phyloP scores from a whole-genome alignment of 2,329 filamentous ascomycete genomes.

The Ophiocordyceps sinensis region DNA sequence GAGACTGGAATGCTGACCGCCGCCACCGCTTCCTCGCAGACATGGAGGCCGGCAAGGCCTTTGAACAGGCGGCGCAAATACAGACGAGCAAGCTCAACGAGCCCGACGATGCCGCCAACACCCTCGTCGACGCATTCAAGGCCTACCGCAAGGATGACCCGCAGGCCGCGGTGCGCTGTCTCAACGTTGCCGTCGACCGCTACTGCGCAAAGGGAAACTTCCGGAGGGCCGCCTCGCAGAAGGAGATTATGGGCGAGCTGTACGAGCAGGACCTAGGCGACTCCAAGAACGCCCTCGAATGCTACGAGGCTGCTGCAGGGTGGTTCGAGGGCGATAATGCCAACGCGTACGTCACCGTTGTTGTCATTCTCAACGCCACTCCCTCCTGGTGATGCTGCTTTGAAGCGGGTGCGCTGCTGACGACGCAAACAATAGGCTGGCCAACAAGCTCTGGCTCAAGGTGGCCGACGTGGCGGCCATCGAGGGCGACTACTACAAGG shows the following conservation, averaged over 20 bases:
- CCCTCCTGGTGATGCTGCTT: background rate
- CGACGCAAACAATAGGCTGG: constrained; percentile 38
- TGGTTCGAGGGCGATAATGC: constrained; percentile 88
- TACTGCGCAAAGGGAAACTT: constrained; percentile 88
- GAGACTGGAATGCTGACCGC: background rate
- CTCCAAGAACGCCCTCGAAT: constrained; percentile 61
- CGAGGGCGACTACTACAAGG: constrained; percentile 70
- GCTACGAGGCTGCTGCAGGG: constrained; percentile 71
- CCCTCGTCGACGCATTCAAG: constrained; percentile 83
- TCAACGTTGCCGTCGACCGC: constrained; percentile 67
- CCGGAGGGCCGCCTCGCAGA: constrained; percentile 75
- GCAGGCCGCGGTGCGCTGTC: constrained; percentile 65
- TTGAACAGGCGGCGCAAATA: constrained; percentile 73
- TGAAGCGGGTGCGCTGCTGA: background rate
- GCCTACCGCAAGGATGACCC: constrained; percentile 79
- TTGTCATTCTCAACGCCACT: background rate
- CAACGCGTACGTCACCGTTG: constrained; percentile 47
- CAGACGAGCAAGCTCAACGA: constrained; percentile 74
- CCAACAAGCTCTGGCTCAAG: constrained; percentile 90
- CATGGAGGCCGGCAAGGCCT: constrained; percentile 73
- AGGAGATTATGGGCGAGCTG: constrained; percentile 77
- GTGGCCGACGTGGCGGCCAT: constrained; percentile 77
- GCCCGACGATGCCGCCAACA: constrained; percentile 83
- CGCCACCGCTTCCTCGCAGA: constrained; percentile 28
- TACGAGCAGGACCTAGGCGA: constrained; percentile 74